Conservation (phyloP, 345 rosid genomes). For the Eucalyptus cloeziana region DNA sequence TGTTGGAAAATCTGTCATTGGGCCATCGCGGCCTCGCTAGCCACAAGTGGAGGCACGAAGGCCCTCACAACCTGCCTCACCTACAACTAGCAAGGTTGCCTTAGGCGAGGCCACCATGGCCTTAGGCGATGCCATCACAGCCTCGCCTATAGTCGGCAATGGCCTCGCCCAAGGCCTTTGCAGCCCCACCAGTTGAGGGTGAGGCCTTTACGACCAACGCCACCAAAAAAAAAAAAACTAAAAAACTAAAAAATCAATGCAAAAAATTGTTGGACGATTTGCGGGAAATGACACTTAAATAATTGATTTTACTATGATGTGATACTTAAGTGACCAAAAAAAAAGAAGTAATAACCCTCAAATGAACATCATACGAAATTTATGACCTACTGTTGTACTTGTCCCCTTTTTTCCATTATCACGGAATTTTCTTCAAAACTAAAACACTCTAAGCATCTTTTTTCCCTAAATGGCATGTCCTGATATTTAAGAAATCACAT, state of each 20-base stretch:
- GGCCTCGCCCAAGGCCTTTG: not conserved
- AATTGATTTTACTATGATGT: not conserved
- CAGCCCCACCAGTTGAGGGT: fast-evolving
- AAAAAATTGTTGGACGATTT: not conserved
- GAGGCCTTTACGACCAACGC: not conserved
- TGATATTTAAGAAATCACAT: too few species aligned
- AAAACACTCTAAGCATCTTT: too few species aligned
- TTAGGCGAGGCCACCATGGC: not conserved
- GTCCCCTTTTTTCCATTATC: not conserved
- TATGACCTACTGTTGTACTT: fast-evolving
- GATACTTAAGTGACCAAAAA: not conserved
- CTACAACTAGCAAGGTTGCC: not conserved
- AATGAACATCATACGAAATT: too few species aligned
- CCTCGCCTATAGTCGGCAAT: fast-evolving
- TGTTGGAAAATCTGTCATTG: fast-evolving
- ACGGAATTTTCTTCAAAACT: too few species aligned
- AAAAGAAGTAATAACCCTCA: too few species aligned
- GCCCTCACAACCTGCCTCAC: not conserved
- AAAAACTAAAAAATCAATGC: too few species aligned
- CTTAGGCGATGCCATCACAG: not conserved
- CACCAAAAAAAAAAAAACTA: too few species aligned
- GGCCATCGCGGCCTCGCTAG: fast-evolving
- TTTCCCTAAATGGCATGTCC: too few species aligned
- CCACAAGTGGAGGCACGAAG: fast-evolving
- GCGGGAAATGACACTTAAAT: not conserved